phyloP scores from a whole-genome alignment of 2,329 filamentous ascomycete genomes.

The Phialophora macrospora region DNA sequence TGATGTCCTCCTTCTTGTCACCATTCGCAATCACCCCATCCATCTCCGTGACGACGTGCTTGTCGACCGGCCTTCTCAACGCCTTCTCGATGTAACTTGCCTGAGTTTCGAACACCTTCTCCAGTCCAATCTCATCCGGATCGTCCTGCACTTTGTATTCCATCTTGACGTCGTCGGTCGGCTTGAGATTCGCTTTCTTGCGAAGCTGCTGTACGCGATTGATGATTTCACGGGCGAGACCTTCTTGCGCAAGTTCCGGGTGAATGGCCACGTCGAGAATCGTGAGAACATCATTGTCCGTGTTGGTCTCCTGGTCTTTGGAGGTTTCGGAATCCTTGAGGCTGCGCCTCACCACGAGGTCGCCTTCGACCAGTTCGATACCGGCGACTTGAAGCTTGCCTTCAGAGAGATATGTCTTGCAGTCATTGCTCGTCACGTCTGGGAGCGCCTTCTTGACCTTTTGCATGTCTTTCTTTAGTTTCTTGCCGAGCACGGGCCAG shows the following conservation, averaged over 20 bases:
- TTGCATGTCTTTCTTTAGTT: constrained; percentile 91
- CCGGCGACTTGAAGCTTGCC: constrained; percentile 82
- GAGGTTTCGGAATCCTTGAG: constrained; percentile 73
- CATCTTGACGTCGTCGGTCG: constrained; percentile 95
- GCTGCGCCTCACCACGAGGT: constrained; percentile 80
- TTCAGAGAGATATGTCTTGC: constrained; percentile 74
- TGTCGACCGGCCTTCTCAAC: constrained; percentile 75
- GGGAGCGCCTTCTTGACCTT: constrained; percentile 92
- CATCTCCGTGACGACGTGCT: constrained; percentile 66
- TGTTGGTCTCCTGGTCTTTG: constrained; percentile 81
- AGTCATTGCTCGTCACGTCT: constrained; percentile 74
- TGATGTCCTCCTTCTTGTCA: constrained; percentile 61
- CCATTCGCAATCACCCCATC: constrained; percentile 53
- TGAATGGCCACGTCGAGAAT: constrained; percentile 85
- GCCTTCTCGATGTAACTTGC: constrained; percentile 73
- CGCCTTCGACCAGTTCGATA: constrained; percentile 79
- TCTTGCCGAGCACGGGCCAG: constrained; percentile 94
- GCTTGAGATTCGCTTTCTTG: constrained; percentile 88
- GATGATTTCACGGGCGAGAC: constrained; percentile 88
- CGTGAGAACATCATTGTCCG: constrained; percentile 85
- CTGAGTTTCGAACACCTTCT: constrained; percentile 71
- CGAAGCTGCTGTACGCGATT: constrained; percentile 88
- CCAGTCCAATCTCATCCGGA: constrained; percentile 75
- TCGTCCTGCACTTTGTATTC: constrained; percentile 83
- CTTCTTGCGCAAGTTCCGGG: constrained; percentile 84